Base-by-base conservation (phyloP, 179 eudicot species). In the Beta lomatogona region DNA sequence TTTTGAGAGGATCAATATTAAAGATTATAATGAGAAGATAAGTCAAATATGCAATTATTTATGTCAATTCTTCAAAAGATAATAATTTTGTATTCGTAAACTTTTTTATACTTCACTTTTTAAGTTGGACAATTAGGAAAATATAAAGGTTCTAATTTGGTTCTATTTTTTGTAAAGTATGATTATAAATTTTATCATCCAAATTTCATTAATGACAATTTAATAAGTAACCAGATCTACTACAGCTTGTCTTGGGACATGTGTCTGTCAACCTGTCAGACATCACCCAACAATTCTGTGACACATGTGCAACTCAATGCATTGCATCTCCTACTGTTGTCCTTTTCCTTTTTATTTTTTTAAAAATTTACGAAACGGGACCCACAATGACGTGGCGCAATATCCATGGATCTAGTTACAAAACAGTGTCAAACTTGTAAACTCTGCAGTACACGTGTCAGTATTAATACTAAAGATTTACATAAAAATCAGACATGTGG, bases 301-400 rank as follows among this genome's bases (percentile, higher is more conserved):
- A 82, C 87, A 85, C 87, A 48, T 84, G 67, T 57, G 64, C 82
- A 59, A 4, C 58, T 19, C 50, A 78, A 82, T 85, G 41, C 84
- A 81, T 66, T 74, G 82, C 41, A 84, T 73, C 82, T 65, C 15
- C 45, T 41, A 22, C 52, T 18, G 3, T 78, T 81, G 83, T 85
- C 87, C 67, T 81, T 81, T 77, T 72, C 68, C 64, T 45, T 19
- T 69, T 76, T 74, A n/a, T 25, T 44, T 44, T 81, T 19, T 31
- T 48, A 45, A 19, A 64, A 70, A 41, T 48, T 48, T 21, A 15
- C 16, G 13, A 57, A 9, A 13, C 4, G 50, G 41, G 80, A 13
- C 76, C 74, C 22, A 0, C 1, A 16, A 13, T 81, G 78, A 81
- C 63, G 87, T 85, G 87, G 79, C 87, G 36, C 31, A 9, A 74